Evolutionary conservation across 306 rosid species (phyloP).

Genomic region (Vigna trinervia): DNA sequence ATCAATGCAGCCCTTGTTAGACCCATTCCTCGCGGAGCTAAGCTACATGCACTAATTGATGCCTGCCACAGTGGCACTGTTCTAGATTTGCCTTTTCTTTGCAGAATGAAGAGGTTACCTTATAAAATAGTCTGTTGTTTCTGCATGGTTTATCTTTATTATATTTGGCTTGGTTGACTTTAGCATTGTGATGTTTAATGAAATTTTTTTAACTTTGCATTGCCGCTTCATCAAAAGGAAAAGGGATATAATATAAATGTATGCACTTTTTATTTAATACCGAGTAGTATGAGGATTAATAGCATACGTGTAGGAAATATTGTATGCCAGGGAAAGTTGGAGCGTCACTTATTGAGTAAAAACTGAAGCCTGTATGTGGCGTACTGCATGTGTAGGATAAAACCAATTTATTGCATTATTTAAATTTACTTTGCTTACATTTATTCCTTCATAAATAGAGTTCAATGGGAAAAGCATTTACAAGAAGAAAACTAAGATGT

Average conservation of each 20-base stretch:
- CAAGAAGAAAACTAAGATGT: too few relatives aligned
- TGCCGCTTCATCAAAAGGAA: slow-evolving; percentile 1
- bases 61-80: slow-evolving; percentile 98
- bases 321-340: neutral
- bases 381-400: too few relatives aligned
- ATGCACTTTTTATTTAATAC: neutral
- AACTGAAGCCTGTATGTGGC: too few relatives aligned
- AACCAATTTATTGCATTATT: neutral
- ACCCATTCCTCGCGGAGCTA: slow-evolving; percentile 87
- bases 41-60: slow-evolving; percentile 94
- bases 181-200: slow-evolving; percentile 26
- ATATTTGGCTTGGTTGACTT: slow-evolving; percentile 25
- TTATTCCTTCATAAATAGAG: slow-evolving; percentile 16
- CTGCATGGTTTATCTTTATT: slow-evolving; percentile 25
- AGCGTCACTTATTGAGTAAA: neutral
- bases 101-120: slow-evolving; percentile 92
- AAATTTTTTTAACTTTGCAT: slow-evolving; percentile 1
- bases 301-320: too few relatives aligned
- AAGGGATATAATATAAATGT: neutral
- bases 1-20: slow-evolving; percentile 78
- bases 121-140: slow-evolving; percentile 36
- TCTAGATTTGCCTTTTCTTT: slow-evolving; percentile 93
- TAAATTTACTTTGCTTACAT: slow-evolving; percentile 3
- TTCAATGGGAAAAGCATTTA: neutral
- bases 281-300: neutral